These are phyloP conservation scores for Xylaria sp. DNA, from an alignment of 2,329 filamentous ascomycete species.

Conservation along the genomic window DNA sequence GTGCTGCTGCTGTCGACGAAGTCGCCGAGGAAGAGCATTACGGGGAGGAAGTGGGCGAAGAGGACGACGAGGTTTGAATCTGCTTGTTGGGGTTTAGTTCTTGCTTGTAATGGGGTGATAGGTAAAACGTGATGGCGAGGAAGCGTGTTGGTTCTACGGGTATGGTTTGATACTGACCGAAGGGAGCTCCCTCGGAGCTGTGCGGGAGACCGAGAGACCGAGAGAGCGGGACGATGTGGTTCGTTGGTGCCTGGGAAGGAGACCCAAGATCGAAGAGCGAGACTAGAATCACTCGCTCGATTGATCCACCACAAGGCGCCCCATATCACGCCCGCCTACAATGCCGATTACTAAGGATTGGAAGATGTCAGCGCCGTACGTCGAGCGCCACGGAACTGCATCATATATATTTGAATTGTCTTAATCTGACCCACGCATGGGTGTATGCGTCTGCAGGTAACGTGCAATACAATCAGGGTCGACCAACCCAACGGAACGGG, in stretches of 20 bases:
- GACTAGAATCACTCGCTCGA: too few species aligned
- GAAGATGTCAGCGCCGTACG: not conserved
- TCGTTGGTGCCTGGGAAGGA: too few species aligned
- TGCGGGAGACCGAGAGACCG: too few species aligned
- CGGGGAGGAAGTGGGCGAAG: slow-evolving; percentile 81
- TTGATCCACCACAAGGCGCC: not conserved
- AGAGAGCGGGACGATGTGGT: too few species aligned
- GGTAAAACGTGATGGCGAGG: too few species aligned
- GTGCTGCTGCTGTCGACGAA: slow-evolving; percentile 56
- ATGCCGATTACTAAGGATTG: not conserved
- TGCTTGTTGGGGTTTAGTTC: too few species aligned
- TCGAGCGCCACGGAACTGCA: not conserved
- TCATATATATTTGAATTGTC: too few species aligned
- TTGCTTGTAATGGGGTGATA: too few species aligned
- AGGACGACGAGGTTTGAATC: slow-evolving; percentile 58
- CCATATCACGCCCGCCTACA: not conserved
- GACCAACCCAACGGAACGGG: slow-evolving; percentile 29
- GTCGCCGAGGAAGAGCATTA: slow-evolving; percentile 80
- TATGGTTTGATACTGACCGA: too few species aligned
- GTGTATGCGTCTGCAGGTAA: not conserved
- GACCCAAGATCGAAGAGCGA: too few species aligned
- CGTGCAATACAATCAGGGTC: not conserved
- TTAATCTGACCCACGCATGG: not conserved
- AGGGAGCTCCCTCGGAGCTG: too few species aligned
- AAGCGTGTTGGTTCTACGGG: too few species aligned